A percentile compares a stretch with the other conserved stretches of the same genome.
phyloP scores from a whole-genome alignment of 768 basidiomycete genomes.

The Pleurotus pulmonarius region DNA sequence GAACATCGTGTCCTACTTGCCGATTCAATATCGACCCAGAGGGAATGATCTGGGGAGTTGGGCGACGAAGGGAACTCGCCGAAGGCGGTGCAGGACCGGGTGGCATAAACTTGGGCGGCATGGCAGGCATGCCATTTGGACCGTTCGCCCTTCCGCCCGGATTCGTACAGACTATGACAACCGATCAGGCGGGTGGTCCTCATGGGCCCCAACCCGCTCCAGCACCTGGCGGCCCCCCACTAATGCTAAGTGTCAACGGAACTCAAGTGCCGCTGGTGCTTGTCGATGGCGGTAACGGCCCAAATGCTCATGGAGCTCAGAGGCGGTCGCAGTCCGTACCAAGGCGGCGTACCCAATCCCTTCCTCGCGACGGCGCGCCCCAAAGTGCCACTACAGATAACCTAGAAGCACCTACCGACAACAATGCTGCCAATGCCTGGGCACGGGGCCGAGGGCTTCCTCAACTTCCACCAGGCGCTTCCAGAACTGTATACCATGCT shows the following conservation, averaged over 20 bases:
- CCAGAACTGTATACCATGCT: slow-evolving; percentile 1
- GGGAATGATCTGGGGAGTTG: slow-evolving; percentile 50
- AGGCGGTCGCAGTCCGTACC: slow-evolving; percentile 3
- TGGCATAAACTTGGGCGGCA: neutral
- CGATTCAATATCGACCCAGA: slow-evolving; percentile 82
- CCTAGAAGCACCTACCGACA: neutral
- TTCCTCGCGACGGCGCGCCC: neutral
- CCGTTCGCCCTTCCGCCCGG: neutral
- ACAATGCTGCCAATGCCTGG: neutral
- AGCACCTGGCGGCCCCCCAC: no score
- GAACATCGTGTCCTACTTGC: slow-evolving; percentile 83
- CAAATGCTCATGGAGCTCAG: neutral
- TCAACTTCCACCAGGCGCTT: neutral
- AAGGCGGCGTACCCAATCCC: slow-evolving; percentile 1
- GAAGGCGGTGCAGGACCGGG: slow-evolving; percentile 4
- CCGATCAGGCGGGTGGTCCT: no score
- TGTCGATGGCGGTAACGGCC: neutral
- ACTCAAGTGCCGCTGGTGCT: neutral
- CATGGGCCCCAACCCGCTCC: no score
- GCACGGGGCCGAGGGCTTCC: slow-evolving; percentile 7
- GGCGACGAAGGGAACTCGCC: slow-evolving; percentile 16
- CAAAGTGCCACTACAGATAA: neutral
- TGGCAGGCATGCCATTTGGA: neutral
- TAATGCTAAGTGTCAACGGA: neutral
- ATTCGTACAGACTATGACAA: no score